These are phyloP conservation scores for Isochrysis galbana DNA, from an alignment of 78 protist species.

Conservation along the genomic window DNA sequence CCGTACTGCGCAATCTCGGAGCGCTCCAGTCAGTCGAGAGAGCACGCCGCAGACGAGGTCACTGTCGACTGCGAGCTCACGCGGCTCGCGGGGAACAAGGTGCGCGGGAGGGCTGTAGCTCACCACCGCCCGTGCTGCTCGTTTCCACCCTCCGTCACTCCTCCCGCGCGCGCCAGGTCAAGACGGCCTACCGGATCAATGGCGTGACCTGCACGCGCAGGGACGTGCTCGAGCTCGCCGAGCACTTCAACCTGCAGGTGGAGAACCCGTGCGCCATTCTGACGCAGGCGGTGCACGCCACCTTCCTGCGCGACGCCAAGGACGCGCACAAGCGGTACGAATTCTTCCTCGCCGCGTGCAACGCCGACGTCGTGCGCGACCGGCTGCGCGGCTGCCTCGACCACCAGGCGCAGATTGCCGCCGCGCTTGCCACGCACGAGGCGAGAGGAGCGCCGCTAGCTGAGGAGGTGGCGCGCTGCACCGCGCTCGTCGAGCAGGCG, in stretches of 20 bases:
- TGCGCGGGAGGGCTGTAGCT: neutral
- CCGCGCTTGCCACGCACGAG: neutral
- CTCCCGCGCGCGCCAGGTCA: neutral
- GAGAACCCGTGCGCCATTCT: neutral
- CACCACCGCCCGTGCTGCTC: neutral
- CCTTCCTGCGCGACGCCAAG: neutral
- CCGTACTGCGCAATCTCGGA: neutral
- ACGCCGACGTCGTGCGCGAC: neutral
- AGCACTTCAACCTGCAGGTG: neutral
- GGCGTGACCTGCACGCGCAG: neutral
- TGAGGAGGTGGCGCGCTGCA: neutral
- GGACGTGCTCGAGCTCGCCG: neutral
- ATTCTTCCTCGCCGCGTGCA: neutral
- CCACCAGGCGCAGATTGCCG: neutral
- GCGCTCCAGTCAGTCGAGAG: neutral
- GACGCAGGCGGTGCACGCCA: neutral
- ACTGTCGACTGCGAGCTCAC: neutral
- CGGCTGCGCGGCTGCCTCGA: neutral
- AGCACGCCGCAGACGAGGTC: neutral
- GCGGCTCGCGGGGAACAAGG: neutral
- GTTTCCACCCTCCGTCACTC: too few relatives aligned
- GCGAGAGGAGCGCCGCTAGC: neutral
- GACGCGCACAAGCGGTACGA: neutral
- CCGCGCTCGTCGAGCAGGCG: neutral
- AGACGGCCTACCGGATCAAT: neutral